Conservation (phyloP, 1,284 basidiomycete species). For the Marasmius oreades region DNA sequence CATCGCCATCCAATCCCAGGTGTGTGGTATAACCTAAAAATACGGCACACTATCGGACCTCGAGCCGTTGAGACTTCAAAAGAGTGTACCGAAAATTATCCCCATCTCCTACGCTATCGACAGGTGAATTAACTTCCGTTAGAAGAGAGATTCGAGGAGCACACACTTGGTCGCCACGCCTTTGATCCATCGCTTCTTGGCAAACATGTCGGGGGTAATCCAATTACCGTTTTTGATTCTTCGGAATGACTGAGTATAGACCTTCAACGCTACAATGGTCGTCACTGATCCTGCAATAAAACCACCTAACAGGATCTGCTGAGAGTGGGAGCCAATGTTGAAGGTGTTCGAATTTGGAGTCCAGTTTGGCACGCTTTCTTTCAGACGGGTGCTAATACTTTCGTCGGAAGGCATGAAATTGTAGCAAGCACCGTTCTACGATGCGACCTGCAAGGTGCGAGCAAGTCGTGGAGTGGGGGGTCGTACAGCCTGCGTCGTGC, state of each 20-base stretch:
- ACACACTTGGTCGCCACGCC: slow-evolving; percentile 72
- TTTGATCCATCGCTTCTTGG: slow-evolving; percentile 59
- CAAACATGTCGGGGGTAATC: slow-evolving; percentile 57
- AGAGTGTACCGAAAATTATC: slow-evolving; percentile 59
- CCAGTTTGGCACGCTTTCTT: background rate
- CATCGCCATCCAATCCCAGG: slow-evolving; percentile 71
- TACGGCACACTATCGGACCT: background rate
- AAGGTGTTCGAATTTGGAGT: background rate
- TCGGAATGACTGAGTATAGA: slow-evolving; percentile 55
- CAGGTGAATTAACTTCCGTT: slow-evolving; percentile 3
- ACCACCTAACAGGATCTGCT: slow-evolving; percentile 7
- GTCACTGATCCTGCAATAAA: slow-evolving; percentile 26
- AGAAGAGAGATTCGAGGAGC: background rate
- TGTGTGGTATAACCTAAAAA: slow-evolving; percentile 66
- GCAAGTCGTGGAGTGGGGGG: background rate
- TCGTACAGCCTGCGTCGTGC: no score
- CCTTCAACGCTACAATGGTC: slow-evolving; percentile 33
- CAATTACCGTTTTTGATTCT: slow-evolving; percentile 61
- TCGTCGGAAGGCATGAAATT: background rate
- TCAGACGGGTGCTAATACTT: background rate
- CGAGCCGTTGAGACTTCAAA: background rate
- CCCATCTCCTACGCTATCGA: slow-evolving; percentile 72
- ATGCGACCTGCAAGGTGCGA: background rate
- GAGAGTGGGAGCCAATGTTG: slow-evolving; percentile 1
- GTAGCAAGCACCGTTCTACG: background rate